phyloP scores from a whole-genome alignment of 768 basidiomycete species.

The Leccinum imitatum region DNA sequence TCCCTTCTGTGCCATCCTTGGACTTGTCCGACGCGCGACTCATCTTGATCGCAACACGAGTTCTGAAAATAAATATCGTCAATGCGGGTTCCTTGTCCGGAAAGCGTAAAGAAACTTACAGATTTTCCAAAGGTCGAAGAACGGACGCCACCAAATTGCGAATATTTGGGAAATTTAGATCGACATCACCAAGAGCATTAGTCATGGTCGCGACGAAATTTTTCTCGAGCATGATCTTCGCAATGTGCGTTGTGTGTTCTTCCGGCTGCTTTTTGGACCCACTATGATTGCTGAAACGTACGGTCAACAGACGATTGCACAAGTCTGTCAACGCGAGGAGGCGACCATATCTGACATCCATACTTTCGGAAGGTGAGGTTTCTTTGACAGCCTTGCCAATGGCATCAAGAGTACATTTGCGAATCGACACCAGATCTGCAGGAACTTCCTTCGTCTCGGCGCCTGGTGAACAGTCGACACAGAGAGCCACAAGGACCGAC shows the following conservation, averaged over 20 bases:
- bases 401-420: conserved; percentile 89
- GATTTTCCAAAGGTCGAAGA: conserved; percentile 81
- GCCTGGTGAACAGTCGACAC: conserved; percentile 72
- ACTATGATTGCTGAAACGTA: conserved; percentile 57
- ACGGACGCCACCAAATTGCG: conserved; percentile 84
- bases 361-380: conserved; percentile 49
- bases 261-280: conserved; percentile 51
- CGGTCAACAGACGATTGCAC: conserved; percentile 82
- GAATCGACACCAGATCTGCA: conserved; percentile 79
- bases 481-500: conserved; percentile 90
- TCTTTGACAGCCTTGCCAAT: conserved; percentile 89
- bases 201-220: conserved; percentile 90
- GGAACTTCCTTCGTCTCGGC: conserved; percentile 76
- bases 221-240: conserved; percentile 98
- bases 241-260: conserved; percentile 86
- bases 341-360: conserved; percentile 83
- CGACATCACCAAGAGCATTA: conserved; percentile 84
- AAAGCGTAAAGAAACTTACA: conserved; percentile 54
- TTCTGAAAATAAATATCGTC: conserved; percentile 45
- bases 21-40: conserved; percentile 70
- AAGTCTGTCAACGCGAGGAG: conserved; percentile 85
- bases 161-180: conserved; percentile 93
- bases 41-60: conserved; percentile 99
- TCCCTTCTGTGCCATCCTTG: conserved; percentile 55
- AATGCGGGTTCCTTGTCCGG: neutral